A percentile compares a stretch with the other conserved stretches of the same genome.
phyloP scores from a whole-genome alignment of 176 grass and related monocot genomes.

The Hyparrhenia diplandra region DNA sequence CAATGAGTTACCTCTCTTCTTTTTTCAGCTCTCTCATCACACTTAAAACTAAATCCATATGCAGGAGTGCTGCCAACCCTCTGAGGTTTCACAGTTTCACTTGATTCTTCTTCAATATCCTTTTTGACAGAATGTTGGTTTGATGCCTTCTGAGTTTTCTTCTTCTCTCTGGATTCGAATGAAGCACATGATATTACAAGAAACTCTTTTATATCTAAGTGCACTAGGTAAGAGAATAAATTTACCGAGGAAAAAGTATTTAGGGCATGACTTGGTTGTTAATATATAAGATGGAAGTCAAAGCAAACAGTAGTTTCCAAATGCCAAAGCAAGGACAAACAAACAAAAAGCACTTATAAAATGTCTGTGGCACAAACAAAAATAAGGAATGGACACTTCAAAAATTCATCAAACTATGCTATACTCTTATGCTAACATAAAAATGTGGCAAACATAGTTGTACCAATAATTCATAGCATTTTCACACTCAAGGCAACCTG shows the following conservation, averaged over 20 bases:
- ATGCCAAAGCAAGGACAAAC: neutral
- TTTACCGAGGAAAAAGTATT: neutral
- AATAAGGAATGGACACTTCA: neutral
- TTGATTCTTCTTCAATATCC: conserved; percentile 35
- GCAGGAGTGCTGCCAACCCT: conserved; percentile 39
- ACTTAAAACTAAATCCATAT: conserved; percentile 68
- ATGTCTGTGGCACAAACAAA: neutral
- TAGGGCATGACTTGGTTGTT: neutral
- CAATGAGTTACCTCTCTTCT: conserved; percentile 51
- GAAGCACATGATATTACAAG: conserved; percentile 1
- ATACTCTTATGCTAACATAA: neutral
- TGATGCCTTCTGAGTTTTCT: conserved; percentile 41
- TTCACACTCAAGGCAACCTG: conserved; percentile 1
- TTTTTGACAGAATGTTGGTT: conserved; percentile 31
- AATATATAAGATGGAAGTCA: neutral
- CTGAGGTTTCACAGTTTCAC: conserved; percentile 34
- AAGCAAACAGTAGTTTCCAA: neutral
- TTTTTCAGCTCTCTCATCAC: conserved; percentile 68
- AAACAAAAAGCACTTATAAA: neutral
- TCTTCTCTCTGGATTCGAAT: conserved; percentile 44
- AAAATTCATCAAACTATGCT: neutral
- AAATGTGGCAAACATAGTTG: neutral
- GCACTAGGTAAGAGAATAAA: neutral
- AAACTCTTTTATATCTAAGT: neutral
- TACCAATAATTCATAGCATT: conserved; percentile 5